phyloP scores from a whole-genome alignment of 257 asterid genomes.

The Solanum medicagineum region DNA sequence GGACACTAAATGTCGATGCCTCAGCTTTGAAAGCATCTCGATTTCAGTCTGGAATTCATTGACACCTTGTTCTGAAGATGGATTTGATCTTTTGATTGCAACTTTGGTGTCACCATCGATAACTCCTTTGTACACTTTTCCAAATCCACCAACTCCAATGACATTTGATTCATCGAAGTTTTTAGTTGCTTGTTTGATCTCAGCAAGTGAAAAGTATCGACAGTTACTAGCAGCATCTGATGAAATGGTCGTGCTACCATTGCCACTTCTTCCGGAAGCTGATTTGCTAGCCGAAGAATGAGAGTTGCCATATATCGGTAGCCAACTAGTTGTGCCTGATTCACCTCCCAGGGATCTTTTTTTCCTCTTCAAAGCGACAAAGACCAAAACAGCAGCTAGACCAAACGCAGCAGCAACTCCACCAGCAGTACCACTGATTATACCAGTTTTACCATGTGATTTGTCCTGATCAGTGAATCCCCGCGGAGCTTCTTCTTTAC shows the following conservation, averaged over 20 bases:
- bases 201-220: constrained; percentile 65
- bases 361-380: constrained; percentile 34
- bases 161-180: constrained; percentile 78
- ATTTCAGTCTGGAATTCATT: constrained; percentile 80
- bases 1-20: constrained; percentile 77
- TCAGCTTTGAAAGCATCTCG: constrained; percentile 69
- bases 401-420: constrained; percentile 75
- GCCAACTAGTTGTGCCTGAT: constrained; percentile 41
- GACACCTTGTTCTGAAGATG: constrained; percentile 83
- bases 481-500: constrained; percentile 7
- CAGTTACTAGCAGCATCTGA: constrained; percentile 74
- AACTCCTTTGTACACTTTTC: constrained; percentile 75
- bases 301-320: constrained; percentile 66
- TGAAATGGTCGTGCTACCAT: constrained; percentile 41
- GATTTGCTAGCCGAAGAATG: constrained; percentile 35
- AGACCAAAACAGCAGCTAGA: constrained; percentile 41
- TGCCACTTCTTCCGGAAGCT: constrained; percentile 27
- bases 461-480: constrained; percentile 1
- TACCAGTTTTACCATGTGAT: constrained; percentile 4
- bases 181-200: constrained; percentile 61
- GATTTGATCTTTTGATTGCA: constrained; percentile 82
- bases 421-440: constrained; percentile 67
- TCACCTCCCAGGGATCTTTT: constrained; percentile 23
- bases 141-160: constrained; percentile 91
- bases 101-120: constrained; percentile 49